These are phyloP conservation scores for Moringa oleifera DNA, from an alignment of 345 rosid genomes.

Conservation along the genomic window DNA sequence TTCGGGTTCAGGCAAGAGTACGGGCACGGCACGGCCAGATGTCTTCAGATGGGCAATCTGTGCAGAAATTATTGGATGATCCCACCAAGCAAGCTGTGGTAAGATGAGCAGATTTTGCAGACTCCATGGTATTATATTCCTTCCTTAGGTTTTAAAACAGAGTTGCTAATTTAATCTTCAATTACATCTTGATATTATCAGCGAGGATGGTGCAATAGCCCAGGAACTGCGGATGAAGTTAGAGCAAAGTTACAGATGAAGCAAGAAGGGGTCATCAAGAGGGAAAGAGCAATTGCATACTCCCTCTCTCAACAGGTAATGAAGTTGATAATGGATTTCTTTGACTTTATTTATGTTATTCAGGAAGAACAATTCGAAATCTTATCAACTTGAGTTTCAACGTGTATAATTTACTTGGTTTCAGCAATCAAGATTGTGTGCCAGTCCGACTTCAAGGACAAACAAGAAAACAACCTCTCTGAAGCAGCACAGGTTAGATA, in stretches of 20 bases:
- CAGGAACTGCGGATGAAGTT: constrained; percentile 58
- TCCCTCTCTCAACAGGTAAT: constrained; percentile 64
- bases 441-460: constrained; percentile 48
- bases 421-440: constrained; percentile 47
- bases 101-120: neutral
- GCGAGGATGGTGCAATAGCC: constrained; percentile 75
- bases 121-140: neutral
- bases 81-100: constrained; percentile 77
- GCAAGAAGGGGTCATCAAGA: constrained; percentile 81
- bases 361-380: neutral
- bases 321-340: neutral
- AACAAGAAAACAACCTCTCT: constrained; percentile 32
- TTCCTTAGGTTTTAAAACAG: neutral
- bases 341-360: neutral
- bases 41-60: constrained; percentile 36
- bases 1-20: constrained; percentile 74
- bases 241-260: constrained; percentile 59
- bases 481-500: constrained; percentile 31
- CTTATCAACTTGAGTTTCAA: neutral
- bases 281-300: constrained; percentile 87
- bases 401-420: constrained; percentile 10
- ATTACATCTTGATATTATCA: constrained; percentile 21
- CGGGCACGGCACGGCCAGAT: constrained; percentile 44
- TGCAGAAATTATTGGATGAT: constrained; percentile 26
- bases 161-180: neutral